Evolutionary conservation across 106 monocot genomes (phyloP), one percentile per base, ranked within the genome.

Genomic region (Ottelia alismoides): DNA sequence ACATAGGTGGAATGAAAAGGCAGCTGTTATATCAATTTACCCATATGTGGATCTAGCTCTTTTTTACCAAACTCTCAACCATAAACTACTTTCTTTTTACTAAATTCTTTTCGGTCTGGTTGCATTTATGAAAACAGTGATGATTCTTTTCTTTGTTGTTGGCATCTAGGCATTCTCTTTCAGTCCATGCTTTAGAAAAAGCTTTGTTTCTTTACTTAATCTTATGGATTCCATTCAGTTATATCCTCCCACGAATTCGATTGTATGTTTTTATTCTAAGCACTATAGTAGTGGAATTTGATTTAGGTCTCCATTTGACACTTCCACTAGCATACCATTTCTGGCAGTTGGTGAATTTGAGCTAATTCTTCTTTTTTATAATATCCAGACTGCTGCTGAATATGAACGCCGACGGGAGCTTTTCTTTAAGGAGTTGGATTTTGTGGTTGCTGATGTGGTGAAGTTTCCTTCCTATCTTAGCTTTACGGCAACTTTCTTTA

Each of bases 391-490:
- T 58, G 77, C 77, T 56, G 92, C 92, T 47, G 92, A 92, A 50
- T 83, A 53, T 28, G 82, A 92, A 55, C 70, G 74, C 27, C 72
- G 92, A 10, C 76, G 74, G 68, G 86, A 92, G 49, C 83, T 87
- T 43, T 92, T 92, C 55, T 10, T 67, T 14, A 87, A 87, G 55
- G 92, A 92, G 66, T 45, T 92, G 21, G 92, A 83, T 75, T 92
- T 92, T 76, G 92, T 92, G 57, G 28, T 87, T 67, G 87, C 87
- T 16, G 92, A 92, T 70, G 92, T 92, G 87, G 92, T 92, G 75
- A 53, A 63, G 17, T 11, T 76, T 70, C 46, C 52, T 28, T 30
- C 14, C 21, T 30, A 1, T n/a, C n/a, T n/a, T n/a, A n/a, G n/a
- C n/a, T n/a, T n/a, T n/a, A n/a, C n/a, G n/a, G n/a, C n/a, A n/a